Conservation (phyloP, 805 yeast species). For the Metschnikowia vanudenii region DNA sequence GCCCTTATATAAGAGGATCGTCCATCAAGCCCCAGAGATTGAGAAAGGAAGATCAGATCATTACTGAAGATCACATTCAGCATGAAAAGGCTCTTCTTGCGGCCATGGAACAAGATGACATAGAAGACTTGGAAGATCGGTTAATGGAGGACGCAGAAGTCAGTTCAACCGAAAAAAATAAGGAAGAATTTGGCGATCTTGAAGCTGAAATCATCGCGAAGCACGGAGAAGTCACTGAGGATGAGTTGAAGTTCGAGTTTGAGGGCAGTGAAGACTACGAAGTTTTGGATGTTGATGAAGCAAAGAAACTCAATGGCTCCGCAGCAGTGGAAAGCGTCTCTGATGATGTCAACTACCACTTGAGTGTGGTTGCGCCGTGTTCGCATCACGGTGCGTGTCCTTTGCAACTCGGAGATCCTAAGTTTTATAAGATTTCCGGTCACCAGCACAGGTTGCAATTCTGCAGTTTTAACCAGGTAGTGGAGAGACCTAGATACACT, state of each 20-base stretch:
- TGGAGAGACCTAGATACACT: conserved; percentile 75
- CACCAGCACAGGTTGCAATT: conserved; percentile 64
- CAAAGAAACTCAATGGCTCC: conserved; percentile 13
- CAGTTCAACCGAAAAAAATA: too few relatives aligned
- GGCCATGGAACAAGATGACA: conserved; percentile 25
- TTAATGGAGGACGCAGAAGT: conserved; percentile 2
- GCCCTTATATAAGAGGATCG: conserved; percentile 62
- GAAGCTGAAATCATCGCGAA: conserved; percentile 30
- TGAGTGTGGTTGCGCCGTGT: conserved; percentile 84
- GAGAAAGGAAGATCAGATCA: conserved; percentile 35
- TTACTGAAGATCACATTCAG: conserved; percentile 35
- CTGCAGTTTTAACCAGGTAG: conserved; percentile 70
- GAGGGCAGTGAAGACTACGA: conserved; percentile 37
- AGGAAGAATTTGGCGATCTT: conserved; percentile 23
- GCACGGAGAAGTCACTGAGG: conserved; percentile 42
- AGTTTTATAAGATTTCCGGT: conserved; percentile 52
- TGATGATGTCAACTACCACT: conserved; percentile 45
- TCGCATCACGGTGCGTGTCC: conserved; percentile 87
- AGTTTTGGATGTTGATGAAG: conserved; percentile 22
- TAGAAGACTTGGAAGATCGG: conserved; percentile 1
- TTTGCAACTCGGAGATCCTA: conserved; percentile 73
- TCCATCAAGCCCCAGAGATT: conserved; percentile 39
- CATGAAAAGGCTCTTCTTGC: conserved; percentile 32
- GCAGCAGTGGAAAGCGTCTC: background rate
- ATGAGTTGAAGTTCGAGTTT: conserved; percentile 49